Base-by-base conservation (phyloP, 257 asterid genomes). In the Schizonepeta tenuifolia region DNA sequence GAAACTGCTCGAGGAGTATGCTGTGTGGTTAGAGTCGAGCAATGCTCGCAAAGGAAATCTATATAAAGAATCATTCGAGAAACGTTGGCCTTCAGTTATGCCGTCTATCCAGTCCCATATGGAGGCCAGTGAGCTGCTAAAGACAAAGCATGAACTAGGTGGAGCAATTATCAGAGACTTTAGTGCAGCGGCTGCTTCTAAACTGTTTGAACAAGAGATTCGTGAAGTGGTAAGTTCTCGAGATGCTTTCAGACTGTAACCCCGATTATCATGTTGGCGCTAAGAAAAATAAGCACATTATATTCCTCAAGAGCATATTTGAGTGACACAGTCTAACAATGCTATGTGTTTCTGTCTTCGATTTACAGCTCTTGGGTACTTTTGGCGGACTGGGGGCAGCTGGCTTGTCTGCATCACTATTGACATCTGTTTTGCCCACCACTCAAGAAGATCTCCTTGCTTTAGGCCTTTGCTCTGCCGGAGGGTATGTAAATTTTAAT, bases 381-480 rank as follows among this genome's bases (percentile, higher is more conserved):
- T 87, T 81, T 72, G 97, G 99, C 58, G 96, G 98, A 67, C 83
- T 95, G 51, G 99, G 97, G 58, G 92, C 87, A 70, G 98, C 99
- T 58, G 98, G 97, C 73, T 80, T 95, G 54, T 92, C 98, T 71
- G 98, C 98, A 49, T 92, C 98, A 9, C 95, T 95, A 65, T 77
- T 95, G 83, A 95, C 97, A 55, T 95, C 99, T 78, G 85, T 95
- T 75, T 77, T 95, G 80, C 91, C 92, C 15, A 87, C 89, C 56
- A 87, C 97, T 57, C 74, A 80, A 71, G 98, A 95, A 84, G 99
- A 95, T 86, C 96, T 95, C 73, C 96, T 95, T 75, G 98, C 97
- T 47, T 80, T 95, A 50, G 97, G 94, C 69, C 88, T 95, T 81
- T 95, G 99, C 86, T 95, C 99, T 56, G 93, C 98, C 50, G 99